Conservation (phyloP, 345 rosid genomes). For the Rhodamnia rubescens region DNA sequence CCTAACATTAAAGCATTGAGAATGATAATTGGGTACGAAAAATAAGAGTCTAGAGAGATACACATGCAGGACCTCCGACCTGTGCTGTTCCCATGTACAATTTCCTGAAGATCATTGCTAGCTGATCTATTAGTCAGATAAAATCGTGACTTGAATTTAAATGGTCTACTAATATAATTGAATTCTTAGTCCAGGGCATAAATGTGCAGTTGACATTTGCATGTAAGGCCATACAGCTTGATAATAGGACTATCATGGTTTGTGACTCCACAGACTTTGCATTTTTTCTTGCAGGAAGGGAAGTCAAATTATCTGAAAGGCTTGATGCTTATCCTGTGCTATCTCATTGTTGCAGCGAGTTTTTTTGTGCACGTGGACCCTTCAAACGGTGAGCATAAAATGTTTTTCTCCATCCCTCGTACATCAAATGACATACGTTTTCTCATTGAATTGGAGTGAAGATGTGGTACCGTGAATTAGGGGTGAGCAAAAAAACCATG, state of each 20-base stretch:
- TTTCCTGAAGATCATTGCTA: not conserved
- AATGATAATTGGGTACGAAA: not conserved
- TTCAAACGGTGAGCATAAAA: constrained; percentile 18
- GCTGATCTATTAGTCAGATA: not conserved
- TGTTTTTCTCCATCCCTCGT: not conserved
- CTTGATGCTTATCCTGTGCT: constrained; percentile 34
- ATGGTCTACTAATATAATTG: not conserved
- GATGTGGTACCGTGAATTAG: not conserved
- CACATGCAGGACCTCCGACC: not conserved
- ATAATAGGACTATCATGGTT: not conserved
- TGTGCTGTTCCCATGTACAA: not conserved
- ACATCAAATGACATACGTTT: not conserved
- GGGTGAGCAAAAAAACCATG: too few species aligned
- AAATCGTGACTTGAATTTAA: not conserved
- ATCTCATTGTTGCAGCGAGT: constrained; percentile 41
- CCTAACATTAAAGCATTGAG: not conserved
- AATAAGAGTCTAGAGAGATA: not conserved
- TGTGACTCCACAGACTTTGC: not conserved
- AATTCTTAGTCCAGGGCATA: not conserved
- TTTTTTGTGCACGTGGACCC: constrained; percentile 35
- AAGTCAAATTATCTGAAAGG: constrained; percentile 43
- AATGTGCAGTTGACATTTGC: not conserved
- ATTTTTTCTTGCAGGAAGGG: constrained; percentile 25
- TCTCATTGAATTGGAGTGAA: not conserved
- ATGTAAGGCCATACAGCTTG: not conserved